These are phyloP conservation scores for Zoysia japonica DNA, from an alignment of 176 grass and related monocot genomes.

Conservation along the genomic window DNA sequence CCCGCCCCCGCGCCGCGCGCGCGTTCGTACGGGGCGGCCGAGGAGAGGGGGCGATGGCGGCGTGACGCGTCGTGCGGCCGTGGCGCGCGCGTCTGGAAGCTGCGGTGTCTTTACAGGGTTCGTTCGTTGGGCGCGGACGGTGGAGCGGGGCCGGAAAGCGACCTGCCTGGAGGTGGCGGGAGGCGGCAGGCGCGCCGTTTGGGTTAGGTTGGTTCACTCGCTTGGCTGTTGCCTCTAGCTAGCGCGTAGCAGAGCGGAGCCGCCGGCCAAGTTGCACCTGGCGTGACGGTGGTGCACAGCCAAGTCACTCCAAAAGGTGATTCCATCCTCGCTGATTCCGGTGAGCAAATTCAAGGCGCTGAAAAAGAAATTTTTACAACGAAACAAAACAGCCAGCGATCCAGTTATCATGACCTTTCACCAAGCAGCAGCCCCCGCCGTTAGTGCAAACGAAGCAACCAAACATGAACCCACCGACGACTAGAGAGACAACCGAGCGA, in stretches of 20 bases:
- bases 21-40: not conserved
- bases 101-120: conserved; percentile 20
- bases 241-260: conserved; percentile 1
- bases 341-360: not conserved
- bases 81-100: conserved; percentile 7
- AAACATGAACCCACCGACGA: too few species aligned
- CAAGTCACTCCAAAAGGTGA: not conserved
- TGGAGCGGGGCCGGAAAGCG: conserved; percentile 3
- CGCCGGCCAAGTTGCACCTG: not conserved
- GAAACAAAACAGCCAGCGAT: not conserved
- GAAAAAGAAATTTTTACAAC: too few species aligned
- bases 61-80: not conserved
- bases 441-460: not conserved
- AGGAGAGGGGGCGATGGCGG: not conserved
- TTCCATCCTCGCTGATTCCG: not conserved
- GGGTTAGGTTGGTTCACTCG: conserved; percentile 6
- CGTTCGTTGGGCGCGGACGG: not conserved
- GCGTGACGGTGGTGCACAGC: not conserved
- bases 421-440: too few species aligned
- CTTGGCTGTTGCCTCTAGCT: too few species aligned
- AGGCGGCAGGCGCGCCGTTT: conserved; percentile 4
- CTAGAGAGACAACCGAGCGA: not conserved
- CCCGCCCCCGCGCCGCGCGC: not conserved
- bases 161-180: not conserved
- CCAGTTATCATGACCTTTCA: not conserved